Evolutionary conservation across 1,284 basidiomycete species (phyloP).

Genomic region (Cystobasidium slooffiae): DNA sequence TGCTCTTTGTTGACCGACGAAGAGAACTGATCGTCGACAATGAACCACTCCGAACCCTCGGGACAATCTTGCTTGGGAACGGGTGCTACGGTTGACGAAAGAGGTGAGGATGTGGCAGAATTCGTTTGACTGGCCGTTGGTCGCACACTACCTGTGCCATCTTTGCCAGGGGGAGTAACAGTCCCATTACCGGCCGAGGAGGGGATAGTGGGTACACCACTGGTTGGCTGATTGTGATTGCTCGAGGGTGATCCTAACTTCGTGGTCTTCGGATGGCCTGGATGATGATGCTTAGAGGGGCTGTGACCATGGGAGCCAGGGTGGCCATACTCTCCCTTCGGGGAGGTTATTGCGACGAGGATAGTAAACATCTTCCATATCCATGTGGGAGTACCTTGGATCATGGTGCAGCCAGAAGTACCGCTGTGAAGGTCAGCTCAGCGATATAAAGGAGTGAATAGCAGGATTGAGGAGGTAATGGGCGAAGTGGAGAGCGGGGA

Average conservation of each 20-base stretch:
- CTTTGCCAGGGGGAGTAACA: no score
- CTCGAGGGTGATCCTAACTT: not conserved
- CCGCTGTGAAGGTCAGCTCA: not conserved
- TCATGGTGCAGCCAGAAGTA: not conserved
- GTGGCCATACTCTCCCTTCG: constrained; percentile 10
- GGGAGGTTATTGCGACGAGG: not conserved
- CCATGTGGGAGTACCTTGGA: not conserved
- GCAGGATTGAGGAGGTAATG: not conserved
- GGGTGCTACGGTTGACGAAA: not conserved
- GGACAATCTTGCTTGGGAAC: constrained; percentile 15
- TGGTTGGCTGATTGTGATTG: no score
- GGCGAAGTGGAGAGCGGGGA: not conserved
- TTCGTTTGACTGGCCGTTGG: no score
- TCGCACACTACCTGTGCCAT: no score
- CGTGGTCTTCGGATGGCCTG: no score
- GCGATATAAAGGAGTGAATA: not conserved
- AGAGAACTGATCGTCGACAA: not conserved
- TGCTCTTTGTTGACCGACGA: constrained; percentile 20
- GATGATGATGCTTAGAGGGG: no score
- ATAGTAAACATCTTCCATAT: not conserved
- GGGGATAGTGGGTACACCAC: no score
- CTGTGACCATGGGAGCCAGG: not conserved
- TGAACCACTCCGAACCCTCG: constrained; percentile 5
- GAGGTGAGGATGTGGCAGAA: not conserved
- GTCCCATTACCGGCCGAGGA: no score